phyloP scores from a whole-genome alignment of 129 eudicot species.

The carrot (Daucus carota) region DNA sequence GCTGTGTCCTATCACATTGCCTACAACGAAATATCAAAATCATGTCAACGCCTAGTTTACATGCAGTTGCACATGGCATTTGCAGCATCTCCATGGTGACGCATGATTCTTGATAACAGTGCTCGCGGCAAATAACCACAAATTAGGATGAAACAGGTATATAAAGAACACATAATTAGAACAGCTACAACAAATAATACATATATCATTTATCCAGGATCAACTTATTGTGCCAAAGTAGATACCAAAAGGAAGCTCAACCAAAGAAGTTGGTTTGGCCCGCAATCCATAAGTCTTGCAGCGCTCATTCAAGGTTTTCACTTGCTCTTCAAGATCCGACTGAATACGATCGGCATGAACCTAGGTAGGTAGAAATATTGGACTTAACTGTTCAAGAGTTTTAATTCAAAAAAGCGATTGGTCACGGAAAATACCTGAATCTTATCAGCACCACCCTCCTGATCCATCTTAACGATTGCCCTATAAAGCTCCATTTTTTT shows the following conservation, averaged over 20 bases:
- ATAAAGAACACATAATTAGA: neutral
- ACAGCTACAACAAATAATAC: neutral
- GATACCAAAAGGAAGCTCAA: slow-evolving; percentile 96
- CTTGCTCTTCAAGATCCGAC: slow-evolving; percentile 64
- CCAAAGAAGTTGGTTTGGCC: slow-evolving; percentile 66
- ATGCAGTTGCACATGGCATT: neutral
- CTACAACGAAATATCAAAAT: neutral
- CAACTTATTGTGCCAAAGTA: neutral
- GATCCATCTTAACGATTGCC: slow-evolving; percentile 75
- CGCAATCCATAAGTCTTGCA: slow-evolving; percentile 88
- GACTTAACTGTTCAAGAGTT: neutral
- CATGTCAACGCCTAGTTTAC: neutral
- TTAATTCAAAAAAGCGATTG: neutral
- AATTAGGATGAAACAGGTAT: neutral
- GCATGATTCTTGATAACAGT: neutral
- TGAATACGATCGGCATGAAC: slow-evolving; percentile 54
- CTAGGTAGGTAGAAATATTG: slow-evolving; percentile 22
- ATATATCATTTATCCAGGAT: neutral
- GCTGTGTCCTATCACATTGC: neutral
- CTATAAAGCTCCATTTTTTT: slow-evolving; percentile 91
- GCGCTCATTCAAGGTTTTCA: slow-evolving; percentile 68
- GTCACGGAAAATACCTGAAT: slow-evolving; percentile 42
- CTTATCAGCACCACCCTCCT: slow-evolving; percentile 59
- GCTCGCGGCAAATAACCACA: neutral
- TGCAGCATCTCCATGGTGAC: neutral